Conservation (phyloP, 2,329 filamentous ascomycete genomes). For the Emydomyces testavorans region DNA sequence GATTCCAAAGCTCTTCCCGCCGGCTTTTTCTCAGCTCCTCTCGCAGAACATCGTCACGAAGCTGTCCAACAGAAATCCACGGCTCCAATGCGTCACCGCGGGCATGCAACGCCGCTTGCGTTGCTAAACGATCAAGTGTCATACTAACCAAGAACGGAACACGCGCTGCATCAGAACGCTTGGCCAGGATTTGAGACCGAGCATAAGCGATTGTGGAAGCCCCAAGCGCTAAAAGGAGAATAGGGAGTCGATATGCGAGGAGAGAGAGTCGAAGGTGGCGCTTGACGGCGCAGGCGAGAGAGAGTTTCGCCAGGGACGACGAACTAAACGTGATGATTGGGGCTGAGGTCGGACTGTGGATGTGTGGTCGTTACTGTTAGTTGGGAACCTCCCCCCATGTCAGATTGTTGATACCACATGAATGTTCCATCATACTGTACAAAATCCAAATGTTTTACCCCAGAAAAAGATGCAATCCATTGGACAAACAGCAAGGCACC, state of each 20-base stretch:
- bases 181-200: slow-evolving; percentile 51
- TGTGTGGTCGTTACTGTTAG: slow-evolving; percentile 73
- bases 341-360: slow-evolving; percentile 56
- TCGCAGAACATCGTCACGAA: slow-evolving; percentile 81
- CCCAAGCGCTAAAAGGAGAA: slow-evolving; percentile 37
- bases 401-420: slow-evolving; percentile 16
- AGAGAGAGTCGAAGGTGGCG: slow-evolving; percentile 39
- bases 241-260: slow-evolving; percentile 41
- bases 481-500: slow-evolving; percentile 13
- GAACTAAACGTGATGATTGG: slow-evolving; percentile 59
- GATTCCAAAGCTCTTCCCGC: slow-evolving; percentile 71
- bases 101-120: slow-evolving; percentile 70
- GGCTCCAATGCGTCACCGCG: slow-evolving; percentile 56
- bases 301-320: slow-evolving; percentile 81
- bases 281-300: slow-evolving; percentile 55
- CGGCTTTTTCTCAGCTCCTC: slow-evolving; percentile 65
- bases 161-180: slow-evolving; percentile 54
- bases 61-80: slow-evolving; percentile 75
- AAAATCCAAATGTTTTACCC: slow-evolving; percentile 7
- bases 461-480: slow-evolving; percentile 15
- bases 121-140: slow-evolving; percentile 72
- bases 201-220: slow-evolving; percentile 49
- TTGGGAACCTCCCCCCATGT: slow-evolving; percentile 35
- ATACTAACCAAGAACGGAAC: slow-evolving; percentile 74
- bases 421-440: slow-evolving; percentile 14